A percentile compares a stretch with the other conserved stretches of the same genome.
Conservation (phyloP, 1,139 yeast genomes). For the Eremothecium sinecaudum region DNA sequence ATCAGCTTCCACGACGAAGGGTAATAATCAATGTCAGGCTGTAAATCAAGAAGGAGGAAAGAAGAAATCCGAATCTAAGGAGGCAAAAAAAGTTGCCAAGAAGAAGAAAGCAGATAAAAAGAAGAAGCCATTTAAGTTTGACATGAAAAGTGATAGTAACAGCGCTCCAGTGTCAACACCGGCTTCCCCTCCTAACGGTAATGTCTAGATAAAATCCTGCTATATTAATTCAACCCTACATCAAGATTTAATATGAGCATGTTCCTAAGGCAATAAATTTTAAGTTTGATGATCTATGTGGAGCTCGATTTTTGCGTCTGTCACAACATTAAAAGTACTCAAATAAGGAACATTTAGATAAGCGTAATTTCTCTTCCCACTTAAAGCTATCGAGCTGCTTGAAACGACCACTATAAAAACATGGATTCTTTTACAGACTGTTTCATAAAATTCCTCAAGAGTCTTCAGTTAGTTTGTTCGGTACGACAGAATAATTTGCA, state of each 20-base stretch:
- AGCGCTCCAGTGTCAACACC: too few species aligned
- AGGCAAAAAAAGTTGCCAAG: slow-evolving; percentile 9
- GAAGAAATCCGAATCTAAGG: slow-evolving; percentile 11
- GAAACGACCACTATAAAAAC: background rate
- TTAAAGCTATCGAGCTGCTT: background rate
- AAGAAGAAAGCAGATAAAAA: slow-evolving; percentile 8
- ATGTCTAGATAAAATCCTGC: too few species aligned
- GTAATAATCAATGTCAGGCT: too few species aligned
- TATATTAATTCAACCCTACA: too few species aligned
- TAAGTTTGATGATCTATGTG: too few species aligned
- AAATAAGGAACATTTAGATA: too few species aligned
- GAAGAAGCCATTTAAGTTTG: slow-evolving; percentile 7
- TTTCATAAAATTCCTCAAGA: slow-evolving; percentile 2
- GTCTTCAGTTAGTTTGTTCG: background rate
- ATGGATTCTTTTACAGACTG: slow-evolving; percentile 4
- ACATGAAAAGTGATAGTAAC: slow-evolving; percentile 2
- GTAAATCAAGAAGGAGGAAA: slow-evolving; percentile 8
- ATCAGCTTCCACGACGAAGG: slow-evolving; percentile 12
- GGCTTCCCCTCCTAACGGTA: too few species aligned
- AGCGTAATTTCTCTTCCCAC: too few species aligned
- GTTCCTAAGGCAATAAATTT: too few species aligned
- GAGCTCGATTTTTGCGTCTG: too few species aligned
- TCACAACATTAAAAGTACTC: too few species aligned
- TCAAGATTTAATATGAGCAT: too few species aligned
- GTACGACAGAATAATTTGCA: slow-evolving; percentile 1